Conservation (phyloP, 257 asterid genomes). For the Primulina tabacum region DNA sequence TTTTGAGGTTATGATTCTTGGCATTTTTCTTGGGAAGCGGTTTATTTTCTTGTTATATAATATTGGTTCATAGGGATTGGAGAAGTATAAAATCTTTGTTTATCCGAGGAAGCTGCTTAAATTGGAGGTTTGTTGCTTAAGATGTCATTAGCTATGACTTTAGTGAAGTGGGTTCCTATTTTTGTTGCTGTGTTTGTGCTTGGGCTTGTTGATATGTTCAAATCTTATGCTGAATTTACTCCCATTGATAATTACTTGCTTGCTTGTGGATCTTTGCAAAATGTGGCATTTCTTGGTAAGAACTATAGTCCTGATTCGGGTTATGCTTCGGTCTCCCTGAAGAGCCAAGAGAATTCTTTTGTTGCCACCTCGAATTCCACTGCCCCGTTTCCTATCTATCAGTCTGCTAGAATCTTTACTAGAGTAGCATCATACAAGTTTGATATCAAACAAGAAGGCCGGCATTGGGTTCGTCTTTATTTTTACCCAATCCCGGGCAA, state of each 20-base stretch:
- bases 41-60: not conserved
- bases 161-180: not conserved
- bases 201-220: not conserved
- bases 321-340: not conserved
- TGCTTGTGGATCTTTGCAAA: not conserved
- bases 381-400: not conserved
- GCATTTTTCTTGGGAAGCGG: not conserved
- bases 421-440: not conserved
- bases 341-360: not conserved
- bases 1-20: not conserved
- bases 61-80: not conserved
- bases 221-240: not conserved
- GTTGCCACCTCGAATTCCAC: not conserved
- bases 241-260: not conserved
- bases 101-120: not conserved
- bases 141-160: not conserved
- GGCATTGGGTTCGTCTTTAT: slow-evolving; percentile 86
- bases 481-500: slow-evolving; percentile 44
- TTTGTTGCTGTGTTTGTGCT: not conserved
- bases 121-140: not conserved
- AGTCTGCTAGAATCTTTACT: not conserved
- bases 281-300: not conserved
- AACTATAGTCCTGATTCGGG: not conserved
- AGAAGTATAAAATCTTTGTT: not conserved
- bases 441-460: slow-evolving; percentile 29